Conservation (phyloP, 148 eudicot genomes). For the Silene uniflora region DNA sequence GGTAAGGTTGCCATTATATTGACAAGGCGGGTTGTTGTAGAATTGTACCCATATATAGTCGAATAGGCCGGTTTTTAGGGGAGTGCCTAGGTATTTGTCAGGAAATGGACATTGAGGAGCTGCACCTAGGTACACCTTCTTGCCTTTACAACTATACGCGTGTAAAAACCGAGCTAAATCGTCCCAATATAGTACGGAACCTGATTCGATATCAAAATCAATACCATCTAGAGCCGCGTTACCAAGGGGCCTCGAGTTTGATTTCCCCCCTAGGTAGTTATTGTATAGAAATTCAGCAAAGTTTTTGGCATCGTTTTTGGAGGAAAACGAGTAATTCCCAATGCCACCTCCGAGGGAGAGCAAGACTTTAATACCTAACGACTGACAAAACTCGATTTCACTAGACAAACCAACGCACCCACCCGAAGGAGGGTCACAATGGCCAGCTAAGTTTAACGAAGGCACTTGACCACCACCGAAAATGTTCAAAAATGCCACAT, state of each 20-base stretch:
- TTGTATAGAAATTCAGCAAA: slow-evolving; percentile 37
- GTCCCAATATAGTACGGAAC: slow-evolving; percentile 35
- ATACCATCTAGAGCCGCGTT: slow-evolving; percentile 38
- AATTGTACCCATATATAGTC: slow-evolving; percentile 92
- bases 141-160: slow-evolving; percentile 10
- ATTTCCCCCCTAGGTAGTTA: slow-evolving; percentile 33
- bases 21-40: slow-evolving; percentile 81
- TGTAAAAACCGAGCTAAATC: slow-evolving; percentile 31
- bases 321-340: slow-evolving; percentile 44
- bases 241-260: slow-evolving; percentile 37
- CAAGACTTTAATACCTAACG: slow-evolving; percentile 37
- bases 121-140: slow-evolving; percentile 55
- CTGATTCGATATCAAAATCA: slow-evolving; percentile 46
- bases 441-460: slow-evolving; percentile 43
- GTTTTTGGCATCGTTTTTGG: slow-evolving; percentile 30
- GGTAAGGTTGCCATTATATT: slow-evolving; percentile 45
- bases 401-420: slow-evolving; percentile 34
- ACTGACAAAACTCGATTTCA: slow-evolving; percentile 37
- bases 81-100: slow-evolving; percentile 41
- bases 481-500: slow-evolving; percentile 39
- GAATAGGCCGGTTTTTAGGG: slow-evolving; percentile 55
- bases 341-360: slow-evolving; percentile 46
- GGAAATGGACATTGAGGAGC: slow-evolving; percentile 95
- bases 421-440: slow-evolving; percentile 39
- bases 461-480: slow-evolving; percentile 48